A percentile compares a stretch with the other conserved stretches of the same genome.
Conservation (phyloP, 108 stramenopile genomes). For the Nitzschia sp. region DNA sequence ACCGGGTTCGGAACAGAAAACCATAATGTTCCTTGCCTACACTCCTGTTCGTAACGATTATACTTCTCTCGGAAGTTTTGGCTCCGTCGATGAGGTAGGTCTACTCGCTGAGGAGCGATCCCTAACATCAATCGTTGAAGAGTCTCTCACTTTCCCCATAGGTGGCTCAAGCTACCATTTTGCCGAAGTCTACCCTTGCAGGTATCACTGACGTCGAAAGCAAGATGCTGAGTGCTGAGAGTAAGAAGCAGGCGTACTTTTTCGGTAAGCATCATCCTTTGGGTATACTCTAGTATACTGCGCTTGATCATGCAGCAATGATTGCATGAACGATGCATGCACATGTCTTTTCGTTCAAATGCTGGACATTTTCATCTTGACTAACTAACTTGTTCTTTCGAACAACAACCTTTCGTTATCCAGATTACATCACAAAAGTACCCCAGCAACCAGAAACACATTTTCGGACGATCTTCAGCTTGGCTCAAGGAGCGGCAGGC, state of each 20-base stretch:
- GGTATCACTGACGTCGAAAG: constrained; percentile 46
- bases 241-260: constrained; percentile 69
- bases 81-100: constrained; percentile 56
- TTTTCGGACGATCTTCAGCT: constrained; percentile 75
- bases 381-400: not conserved
- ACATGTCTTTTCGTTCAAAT: too few species aligned
- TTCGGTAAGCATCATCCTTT: too few species aligned
- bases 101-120: not conserved
- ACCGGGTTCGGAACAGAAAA: constrained; percentile 39
- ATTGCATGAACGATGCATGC: too few species aligned
- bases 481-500: constrained; percentile 50
- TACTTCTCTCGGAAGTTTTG: constrained; percentile 72
- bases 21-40: constrained; percentile 70
- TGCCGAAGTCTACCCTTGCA: constrained; percentile 73
- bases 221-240: constrained; percentile 66
- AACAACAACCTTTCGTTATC: constrained; percentile 26
- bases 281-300: too few species aligned
- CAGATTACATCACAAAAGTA: constrained; percentile 38
- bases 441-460: constrained; percentile 47
- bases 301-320: not conserved
- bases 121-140: not conserved
- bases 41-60: constrained; percentile 85
- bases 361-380: too few species aligned
- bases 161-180: constrained; percentile 78
- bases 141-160: constrained; percentile 4